Evolutionary conservation across 2,329 filamentous ascomycete genomes (phyloP), one percentile per base, ranked within the genome.

Genomic region (Fusarium nisikadoi): DNA sequence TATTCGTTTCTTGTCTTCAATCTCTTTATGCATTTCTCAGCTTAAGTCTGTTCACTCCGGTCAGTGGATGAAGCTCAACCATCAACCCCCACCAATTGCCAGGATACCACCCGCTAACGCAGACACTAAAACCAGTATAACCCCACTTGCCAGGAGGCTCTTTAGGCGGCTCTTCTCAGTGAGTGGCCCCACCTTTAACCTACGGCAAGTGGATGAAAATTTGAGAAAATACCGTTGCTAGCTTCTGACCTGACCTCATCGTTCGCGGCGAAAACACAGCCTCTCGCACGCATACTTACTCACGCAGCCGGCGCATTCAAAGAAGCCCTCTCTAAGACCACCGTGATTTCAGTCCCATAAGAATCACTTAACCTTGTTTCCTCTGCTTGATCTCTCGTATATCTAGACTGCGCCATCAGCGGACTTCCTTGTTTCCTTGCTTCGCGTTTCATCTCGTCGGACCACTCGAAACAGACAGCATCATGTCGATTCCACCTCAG

Each of bases 401-500:
- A 20, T 19, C 29, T 35, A 50, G 27, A 27, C 53, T 53, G 20
- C 49, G 31, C 53, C 29, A 47, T 41, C n/a, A 9, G 31, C 17
- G 25, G 23, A 14, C 46, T 41, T n/a, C 17, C 31, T n/a, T 29
- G 8, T 39, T 35, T 41, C 56, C 42, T 33, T 23, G 14, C 38
- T 27, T 62, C 45, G 8, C 27, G 23, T 27, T 45, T 25, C 56
- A 39, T 59, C 36, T n/a, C 35, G 25, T 45, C 36, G 25, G 52
- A 43, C 33, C 47, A 25, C 33, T 39, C 27, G 25, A 25, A 35
- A 35, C 41, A 50, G 12, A 19, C n/a, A 50, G 16, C 57, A 53
- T 43, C 54, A 90, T 90, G 88, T 88, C 88, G 53, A 81, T 88
- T 8, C 88, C 88, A 29, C 88, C 88, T 31, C 85, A 88, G 68